Evolutionary conservation across 129 eudicot species (phyloP), one percentile per base, ranked within the genome.

Genomic region (sunflower (Helianthus annuus)): DNA sequence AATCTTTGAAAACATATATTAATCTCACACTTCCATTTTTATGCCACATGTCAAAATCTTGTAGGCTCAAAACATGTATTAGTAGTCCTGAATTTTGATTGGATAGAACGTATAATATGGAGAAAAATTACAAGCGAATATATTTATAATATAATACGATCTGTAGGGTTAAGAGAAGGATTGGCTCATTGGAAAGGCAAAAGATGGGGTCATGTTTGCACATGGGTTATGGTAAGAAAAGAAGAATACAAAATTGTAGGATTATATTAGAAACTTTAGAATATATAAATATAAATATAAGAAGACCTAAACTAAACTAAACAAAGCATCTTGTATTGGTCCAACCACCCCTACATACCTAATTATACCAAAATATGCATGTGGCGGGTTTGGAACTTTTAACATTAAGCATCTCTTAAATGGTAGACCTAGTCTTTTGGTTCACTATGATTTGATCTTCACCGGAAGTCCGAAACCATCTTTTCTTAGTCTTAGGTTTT

Each of bases 181-280:
- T 63, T 63, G 69, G 71, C 44, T 48, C 55, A 51, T 61, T 69
- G 72, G 45, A 69, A 69, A 68, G 71, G 72, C 66, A 61, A 63
- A 70, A 63, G 82, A 78, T 78, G 77, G 79, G 77, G 81, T 52
- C 80, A 74, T 74, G 72, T 7, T 69, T 80, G 83, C 84, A 80
- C 84, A 80, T 80, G 84, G 84, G 76, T 74, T 80, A 68, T 74
- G 84, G 84, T 69, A 36, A 80, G 63, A 80, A 62, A 68, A 42
- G 72, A 70, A 52, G 76, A 69, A 52, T 68, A 74, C 76, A 80
- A 80, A 74, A 59, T 34, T 68, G 51, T 44, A 62, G 74, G 76
- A 74, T 71, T 68, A 44, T 5, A 67, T 71, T 74, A 32, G 2
- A 39, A 58, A 79, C 24, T 60, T 38, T 49, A 49, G 40, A 16